Evolutionary conservation across 1,284 basidiomycete genomes (phyloP).

Genomic region (Stygiomarasmius scandens): DNA sequence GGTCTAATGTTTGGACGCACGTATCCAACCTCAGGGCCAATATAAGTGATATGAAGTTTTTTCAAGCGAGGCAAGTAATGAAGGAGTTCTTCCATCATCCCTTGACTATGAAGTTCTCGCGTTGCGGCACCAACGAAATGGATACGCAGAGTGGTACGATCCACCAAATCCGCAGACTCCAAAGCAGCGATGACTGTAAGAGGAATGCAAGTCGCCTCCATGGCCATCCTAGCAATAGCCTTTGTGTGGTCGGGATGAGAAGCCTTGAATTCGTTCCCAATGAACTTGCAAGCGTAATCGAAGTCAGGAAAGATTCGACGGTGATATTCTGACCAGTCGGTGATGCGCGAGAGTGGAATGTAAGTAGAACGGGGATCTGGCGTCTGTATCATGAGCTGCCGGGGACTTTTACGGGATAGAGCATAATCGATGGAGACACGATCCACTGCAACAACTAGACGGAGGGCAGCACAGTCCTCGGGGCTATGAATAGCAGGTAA

Average conservation of each 20-base stretch:
- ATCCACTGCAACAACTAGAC: constrained; percentile 1
- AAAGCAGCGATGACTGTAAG: constrained; percentile 18
- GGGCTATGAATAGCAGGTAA: neutral
- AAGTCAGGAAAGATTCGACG: constrained; percentile 3
- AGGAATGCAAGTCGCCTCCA: constrained; percentile 6
- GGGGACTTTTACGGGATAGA: neutral
- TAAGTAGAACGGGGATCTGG: constrained; percentile 1
- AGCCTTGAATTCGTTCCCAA: constrained; percentile 1
- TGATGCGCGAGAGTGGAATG: constrained; percentile 12
- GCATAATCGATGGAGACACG: constrained; percentile 11
- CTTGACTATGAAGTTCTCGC: constrained; percentile 3
- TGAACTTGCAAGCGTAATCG: neutral
- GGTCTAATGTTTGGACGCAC: neutral
- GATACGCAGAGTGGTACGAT: constrained; percentile 13
- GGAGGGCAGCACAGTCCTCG: constrained; percentile 5
- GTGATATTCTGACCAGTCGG: constrained; percentile 16
- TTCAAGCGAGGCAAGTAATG: constrained; percentile 13
- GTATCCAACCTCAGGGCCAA: too few species aligned
- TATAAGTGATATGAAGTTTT: too few species aligned
- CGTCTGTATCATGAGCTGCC: neutral
- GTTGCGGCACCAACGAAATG: constrained; percentile 17
- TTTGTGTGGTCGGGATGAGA: neutral
- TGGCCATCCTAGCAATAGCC: neutral
- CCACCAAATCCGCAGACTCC: constrained; percentile 11
- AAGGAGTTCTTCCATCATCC: constrained; percentile 19